These are phyloP conservation scores for Sporothrix pallida DNA, from an alignment of 2,329 filamentous ascomycete genomes.

Conservation along the genomic window DNA sequence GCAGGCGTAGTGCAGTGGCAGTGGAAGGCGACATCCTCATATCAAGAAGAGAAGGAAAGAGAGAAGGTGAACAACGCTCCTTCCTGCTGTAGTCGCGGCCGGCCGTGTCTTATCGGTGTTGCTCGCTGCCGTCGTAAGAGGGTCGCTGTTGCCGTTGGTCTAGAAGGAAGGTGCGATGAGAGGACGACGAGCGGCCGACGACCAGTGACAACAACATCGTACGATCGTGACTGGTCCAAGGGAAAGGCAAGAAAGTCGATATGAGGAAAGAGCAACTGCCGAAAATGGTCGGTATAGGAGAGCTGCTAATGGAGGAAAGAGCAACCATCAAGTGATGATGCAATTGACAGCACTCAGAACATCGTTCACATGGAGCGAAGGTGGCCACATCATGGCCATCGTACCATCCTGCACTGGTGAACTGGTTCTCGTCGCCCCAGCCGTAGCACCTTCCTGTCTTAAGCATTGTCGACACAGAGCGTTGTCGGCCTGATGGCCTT, in stretches of 20 bases:
- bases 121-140: too few species aligned
- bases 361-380: not conserved
- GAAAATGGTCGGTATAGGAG: too few species aligned
- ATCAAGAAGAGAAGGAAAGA: conserved; percentile 10
- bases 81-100: not conserved
- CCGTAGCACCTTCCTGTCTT: too few species aligned
- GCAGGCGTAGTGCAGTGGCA: not conserved
- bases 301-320: too few species aligned
- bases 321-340: not conserved
- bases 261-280: not conserved
- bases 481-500: too few species aligned
- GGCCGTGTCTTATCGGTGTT: not conserved
- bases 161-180: not conserved
- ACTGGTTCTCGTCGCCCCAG: too few species aligned
- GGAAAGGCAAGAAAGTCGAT: not conserved
- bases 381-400: not conserved
- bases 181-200: not conserved
- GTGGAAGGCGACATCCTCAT: not conserved
- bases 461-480: too few species aligned
- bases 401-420: not conserved
- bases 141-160: not conserved
- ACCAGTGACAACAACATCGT: not conserved
- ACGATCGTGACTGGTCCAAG: not conserved
- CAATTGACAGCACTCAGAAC: not conserved
- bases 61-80: not conserved